These are phyloP conservation scores for Cyclotella choctawhatcheeana DNA, from an alignment of 108 stramenopile species.

Conservation along the genomic window DNA sequence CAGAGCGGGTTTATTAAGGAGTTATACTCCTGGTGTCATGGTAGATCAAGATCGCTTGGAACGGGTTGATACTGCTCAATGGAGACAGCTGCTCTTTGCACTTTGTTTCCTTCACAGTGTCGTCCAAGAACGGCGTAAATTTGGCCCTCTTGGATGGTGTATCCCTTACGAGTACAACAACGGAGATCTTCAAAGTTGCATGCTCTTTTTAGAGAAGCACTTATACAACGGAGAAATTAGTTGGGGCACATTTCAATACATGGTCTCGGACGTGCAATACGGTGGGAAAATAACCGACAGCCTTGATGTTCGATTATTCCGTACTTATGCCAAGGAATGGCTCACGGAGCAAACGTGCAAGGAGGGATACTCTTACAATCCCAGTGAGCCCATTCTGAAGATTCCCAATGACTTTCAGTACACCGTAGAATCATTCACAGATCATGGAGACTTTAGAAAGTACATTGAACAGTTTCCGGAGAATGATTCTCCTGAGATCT, in stretches of 20 bases:
- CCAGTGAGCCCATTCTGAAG: conserved; percentile 67
- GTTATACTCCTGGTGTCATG: conserved; percentile 86
- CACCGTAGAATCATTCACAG: conserved; percentile 63
- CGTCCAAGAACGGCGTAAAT: conserved; percentile 94
- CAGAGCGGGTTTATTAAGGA: conserved; percentile 86
- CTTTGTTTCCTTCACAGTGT: conserved; percentile 91
- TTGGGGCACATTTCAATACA: conserved; percentile 92
- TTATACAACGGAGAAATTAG: conserved; percentile 90
- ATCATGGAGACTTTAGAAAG: conserved; percentile 73
- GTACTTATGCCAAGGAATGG: conserved; percentile 88
- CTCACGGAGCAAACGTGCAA: conserved; percentile 75
- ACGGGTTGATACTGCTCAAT: conserved; percentile 87
- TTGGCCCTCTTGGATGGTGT: conserved; percentile 92
- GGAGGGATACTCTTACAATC: conserved; percentile 82
- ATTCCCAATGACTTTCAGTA: conserved; percentile 85
- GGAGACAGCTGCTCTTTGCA: conserved; percentile 88
- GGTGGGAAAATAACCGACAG: conserved; percentile 96
- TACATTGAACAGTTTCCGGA: conserved; percentile 84
- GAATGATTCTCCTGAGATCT: conserved; percentile 91
- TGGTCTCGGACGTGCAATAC: conserved; percentile 93
- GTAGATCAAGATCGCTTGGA: conserved; percentile 94
- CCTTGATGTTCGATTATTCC: conserved; percentile 87
- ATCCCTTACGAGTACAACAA: conserved; percentile 94
- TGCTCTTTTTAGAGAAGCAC: conserved; percentile 92
- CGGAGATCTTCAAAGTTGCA: conserved; percentile 90